Base-by-base conservation (phyloP, 2,329 filamentous ascomycete species). In the Xylariaceae sp. region DNA sequence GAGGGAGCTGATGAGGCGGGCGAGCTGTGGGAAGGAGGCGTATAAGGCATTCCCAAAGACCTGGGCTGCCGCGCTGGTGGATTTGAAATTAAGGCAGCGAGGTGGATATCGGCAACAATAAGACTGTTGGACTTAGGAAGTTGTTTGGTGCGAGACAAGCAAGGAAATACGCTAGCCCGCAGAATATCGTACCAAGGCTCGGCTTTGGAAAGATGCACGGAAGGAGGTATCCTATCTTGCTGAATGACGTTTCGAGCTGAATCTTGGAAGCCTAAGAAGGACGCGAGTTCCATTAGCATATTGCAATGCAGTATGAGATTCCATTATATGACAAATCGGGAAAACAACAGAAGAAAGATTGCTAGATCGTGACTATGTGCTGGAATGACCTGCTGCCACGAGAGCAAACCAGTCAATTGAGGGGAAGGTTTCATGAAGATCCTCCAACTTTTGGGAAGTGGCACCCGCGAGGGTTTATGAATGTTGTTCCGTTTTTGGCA, bases 41-140 rank as follows among this genome's bases (percentile, higher is more conserved):
- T 92, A 71, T 92, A 92, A 78, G 86, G 86, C 86, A 92, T 92
- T 69, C 74, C 69, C 62, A 62, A 54, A 39, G 50, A 50, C 55
- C 50, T 50, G 48, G 54, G 43, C 47, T 51, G 52, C 59, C 54
- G 48, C 36, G 40, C 36, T 30, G 38, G 51, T 46, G 54, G 40
- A 48, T 46, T 46, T 45, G 52, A 52, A 42, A 43, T 35, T 30
- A 50, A 36, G 41, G 44, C 43, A 34, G 44, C 35, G 21, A 50
- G 43, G 41, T 47, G 36, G 34, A 40, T 40, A 43, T 56, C 51
- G 43, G 44, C 43, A 35, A 47, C 24, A 34, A 49, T 50, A 44
- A 50, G 36, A 41, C 57, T 57, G 40, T 44, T 53, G 30, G 47
- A 44, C 39, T 53, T 55, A 55, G 54, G 50, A 12, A 41, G 34